phyloP scores from a whole-genome alignment of 2,329 filamentous ascomycete species.

The Microsporum canis region DNA sequence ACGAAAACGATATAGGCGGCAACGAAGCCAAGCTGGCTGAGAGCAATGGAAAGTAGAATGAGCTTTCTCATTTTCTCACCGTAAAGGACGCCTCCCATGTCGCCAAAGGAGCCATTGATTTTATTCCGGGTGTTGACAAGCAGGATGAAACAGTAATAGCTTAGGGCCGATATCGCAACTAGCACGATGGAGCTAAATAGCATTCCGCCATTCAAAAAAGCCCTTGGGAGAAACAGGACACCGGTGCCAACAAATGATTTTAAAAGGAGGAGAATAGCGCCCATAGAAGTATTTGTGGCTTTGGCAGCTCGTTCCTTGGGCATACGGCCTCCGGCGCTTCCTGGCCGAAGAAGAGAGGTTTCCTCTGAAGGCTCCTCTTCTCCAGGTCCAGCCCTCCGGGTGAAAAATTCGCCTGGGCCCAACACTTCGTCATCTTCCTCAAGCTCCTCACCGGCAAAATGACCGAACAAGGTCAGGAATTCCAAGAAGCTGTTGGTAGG shows the following conservation, averaged over 20 bases:
- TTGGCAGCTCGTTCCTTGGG: conserved; percentile 62
- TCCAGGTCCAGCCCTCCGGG: conserved; percentile 35
- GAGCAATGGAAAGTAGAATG: conserved; percentile 83
- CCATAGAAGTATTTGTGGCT: conserved; percentile 66
- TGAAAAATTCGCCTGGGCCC: conserved; percentile 78
- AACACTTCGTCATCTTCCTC: conserved; percentile 92
- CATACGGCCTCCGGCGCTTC: conserved; percentile 58
- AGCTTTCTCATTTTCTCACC: conserved; percentile 79
- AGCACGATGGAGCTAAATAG: conserved; percentile 87
- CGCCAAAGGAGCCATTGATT: conserved; percentile 90
- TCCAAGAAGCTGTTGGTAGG: conserved; percentile 92
- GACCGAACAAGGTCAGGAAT: conserved; percentile 87
- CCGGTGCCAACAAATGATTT: conserved; percentile 98
- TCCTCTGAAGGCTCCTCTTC: conserved; percentile 73
- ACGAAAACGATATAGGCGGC: conserved; percentile 96
- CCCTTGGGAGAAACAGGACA: conserved; percentile 82
- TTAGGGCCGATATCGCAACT: conserved; percentile 71
- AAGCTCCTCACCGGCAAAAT: conserved; percentile 93
- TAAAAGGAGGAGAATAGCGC: conserved; percentile 72
- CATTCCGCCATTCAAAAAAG: conserved; percentile 95
- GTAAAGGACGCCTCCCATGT: conserved; percentile 86
- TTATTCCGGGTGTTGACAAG: conserved; percentile 75
- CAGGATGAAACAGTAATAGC: conserved; percentile 95
- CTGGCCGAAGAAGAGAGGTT: conserved; percentile 62
- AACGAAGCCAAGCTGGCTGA: conserved; percentile 91